Conservation (phyloP, 1,284 basidiomycete genomes). For the Boletus subluridellus region DNA sequence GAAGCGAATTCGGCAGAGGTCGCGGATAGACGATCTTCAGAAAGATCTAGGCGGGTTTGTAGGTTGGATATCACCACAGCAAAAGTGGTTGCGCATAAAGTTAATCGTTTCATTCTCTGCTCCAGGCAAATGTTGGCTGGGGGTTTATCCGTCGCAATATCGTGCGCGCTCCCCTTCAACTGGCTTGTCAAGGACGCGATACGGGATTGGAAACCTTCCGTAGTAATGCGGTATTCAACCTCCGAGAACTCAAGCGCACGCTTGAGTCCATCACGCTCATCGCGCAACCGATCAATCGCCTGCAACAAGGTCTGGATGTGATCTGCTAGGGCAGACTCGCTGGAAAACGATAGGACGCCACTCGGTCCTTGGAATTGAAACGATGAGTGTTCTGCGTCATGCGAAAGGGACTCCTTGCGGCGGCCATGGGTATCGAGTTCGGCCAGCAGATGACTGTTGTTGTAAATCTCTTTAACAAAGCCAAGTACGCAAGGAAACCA, state of each 20-base stretch:
- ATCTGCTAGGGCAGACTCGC: slow-evolving; percentile 36
- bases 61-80: slow-evolving; percentile 39
- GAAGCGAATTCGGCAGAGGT: slow-evolving; percentile 14
- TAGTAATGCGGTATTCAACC: slow-evolving; percentile 65
- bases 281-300: slow-evolving; percentile 63
- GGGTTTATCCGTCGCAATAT: background rate
- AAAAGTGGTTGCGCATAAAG: slow-evolving; percentile 32
- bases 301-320: slow-evolving; percentile 55
- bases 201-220: slow-evolving; percentile 52
- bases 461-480: background rate
- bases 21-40: slow-evolving; percentile 16
- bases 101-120: slow-evolving; percentile 32
- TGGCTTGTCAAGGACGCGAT: slow-evolving; percentile 31
- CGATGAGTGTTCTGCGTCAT: background rate
- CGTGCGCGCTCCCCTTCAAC: slow-evolving; percentile 9
- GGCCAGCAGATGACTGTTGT: slow-evolving; percentile 20
- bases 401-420: background rate
- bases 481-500: background rate
- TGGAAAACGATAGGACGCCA: slow-evolving; percentile 14
- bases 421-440: slow-evolving; percentile 16
- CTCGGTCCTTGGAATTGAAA: slow-evolving; percentile 1
- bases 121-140: background rate
- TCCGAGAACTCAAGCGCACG: slow-evolving; percentile 67
- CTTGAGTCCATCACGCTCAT: slow-evolving; percentile 66
- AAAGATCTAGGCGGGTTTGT: slow-evolving; percentile 29